Percentiles rank a stretch among this genome's conserved stretches.
Conservation (phyloP, 257 asterid genomes). For the Echium plantagineum region DNA sequence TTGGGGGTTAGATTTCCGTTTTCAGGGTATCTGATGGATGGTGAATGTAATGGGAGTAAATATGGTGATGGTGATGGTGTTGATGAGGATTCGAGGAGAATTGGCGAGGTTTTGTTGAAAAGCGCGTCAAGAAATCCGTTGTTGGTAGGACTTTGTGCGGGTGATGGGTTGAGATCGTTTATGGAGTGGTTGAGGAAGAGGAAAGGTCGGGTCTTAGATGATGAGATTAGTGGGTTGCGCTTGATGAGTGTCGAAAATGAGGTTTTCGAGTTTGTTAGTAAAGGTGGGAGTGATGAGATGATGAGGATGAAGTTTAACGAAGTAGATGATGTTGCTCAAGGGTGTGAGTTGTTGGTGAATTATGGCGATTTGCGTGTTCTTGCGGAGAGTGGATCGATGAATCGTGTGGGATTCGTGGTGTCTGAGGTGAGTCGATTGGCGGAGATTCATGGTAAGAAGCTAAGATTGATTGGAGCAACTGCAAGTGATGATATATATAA, state of each 20-base stretch:
- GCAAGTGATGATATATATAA: slow-evolving; percentile 40
- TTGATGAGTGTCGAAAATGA: slow-evolving; percentile 42
- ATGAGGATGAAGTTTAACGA: slow-evolving; percentile 42
- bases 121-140: slow-evolving; percentile 45
- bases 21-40: slow-evolving; percentile 16
- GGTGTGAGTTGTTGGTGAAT: slow-evolving; percentile 23
- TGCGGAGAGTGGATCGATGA: slow-evolving; percentile 33
- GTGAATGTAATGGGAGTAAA: too few species aligned
- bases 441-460: slow-evolving; percentile 28
- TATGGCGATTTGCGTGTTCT: slow-evolving; percentile 62
- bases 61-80: slow-evolving; percentile 1
- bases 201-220: slow-evolving; percentile 36
- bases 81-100: slow-evolving; percentile 53
- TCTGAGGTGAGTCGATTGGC: slow-evolving; percentile 39
- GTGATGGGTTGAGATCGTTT: slow-evolving; percentile 39
- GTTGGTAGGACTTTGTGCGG: slow-evolving; percentile 61
- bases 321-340: slow-evolving; percentile 25
- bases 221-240: slow-evolving; percentile 41
- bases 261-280: slow-evolving; percentile 33
- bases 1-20: slow-evolving; percentile 47
- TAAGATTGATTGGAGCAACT: slow-evolving; percentile 66
- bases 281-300: slow-evolving; percentile 31
- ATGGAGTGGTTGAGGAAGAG: slow-evolving; percentile 35
- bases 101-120: slow-evolving; percentile 43
- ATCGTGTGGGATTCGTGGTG: slow-evolving; percentile 32